Evolutionary conservation across 345 rosid species (phyloP), one percentile per base, ranked within the genome.

Genomic region (Populus tremula): DNA sequence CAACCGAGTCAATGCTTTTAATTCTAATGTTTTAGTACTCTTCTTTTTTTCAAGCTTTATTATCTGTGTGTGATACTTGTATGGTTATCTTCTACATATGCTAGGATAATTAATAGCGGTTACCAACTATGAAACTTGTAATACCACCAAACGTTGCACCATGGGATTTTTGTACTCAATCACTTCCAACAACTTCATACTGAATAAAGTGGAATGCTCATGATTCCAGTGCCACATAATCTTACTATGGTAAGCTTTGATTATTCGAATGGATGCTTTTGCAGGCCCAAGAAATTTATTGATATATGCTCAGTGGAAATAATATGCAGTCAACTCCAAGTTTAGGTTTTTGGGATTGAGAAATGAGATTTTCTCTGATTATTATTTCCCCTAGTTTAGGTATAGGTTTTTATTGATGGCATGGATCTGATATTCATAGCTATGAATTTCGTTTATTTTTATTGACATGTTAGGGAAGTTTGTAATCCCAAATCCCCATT

Each of bases 271-370:
- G 31, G 54, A 43, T 45, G 61, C 31, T 35, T 23, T 65, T 4
- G 36, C 25, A 16, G 8, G 18, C 67, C 25, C 27, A 36, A 53
- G 35, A n/a, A 31, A 47, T 68, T 76, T 54, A 23, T 68, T 23
- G 35, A 76, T 53, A 45, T 33, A 33, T 68, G 39, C 14, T 3
- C 6, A 67, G 16, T 35, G 13, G 54, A 38, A 56, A 69, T 36
- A 76, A 20, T 53, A 20, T 36, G 27, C 43, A n/a, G 6, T 36
- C 23, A 23, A 50, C 16, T 36, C 59, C 20, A 39, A 54, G 29
- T 76, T 16, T 29, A 35, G 36, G 53, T 29, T 17, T 74, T n/a
- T 64, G 77, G 18, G 31, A 29, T 75, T 65, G 71, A 66, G 77
- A 64, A 53, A 47, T 59, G 27, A n/a, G 25, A 50, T 36, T 67